These are phyloP conservation scores for Candida patagonica DNA, from an alignment of 805 yeast genomes.

Conservation along the genomic window DNA sequence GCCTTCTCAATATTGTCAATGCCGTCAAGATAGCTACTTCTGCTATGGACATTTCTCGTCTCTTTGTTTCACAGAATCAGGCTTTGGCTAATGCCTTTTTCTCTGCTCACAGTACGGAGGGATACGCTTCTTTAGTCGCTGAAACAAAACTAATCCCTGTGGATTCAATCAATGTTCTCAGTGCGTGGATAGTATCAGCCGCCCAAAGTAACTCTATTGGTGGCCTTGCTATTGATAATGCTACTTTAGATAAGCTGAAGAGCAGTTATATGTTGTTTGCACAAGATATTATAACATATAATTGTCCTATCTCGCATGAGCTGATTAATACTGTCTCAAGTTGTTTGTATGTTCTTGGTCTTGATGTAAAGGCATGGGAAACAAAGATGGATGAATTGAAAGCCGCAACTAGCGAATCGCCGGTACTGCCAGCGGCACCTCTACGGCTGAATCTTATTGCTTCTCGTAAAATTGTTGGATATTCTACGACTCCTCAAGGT, in stretches of 20 bases:
- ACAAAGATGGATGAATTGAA: background rate
- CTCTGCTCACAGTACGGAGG: background rate
- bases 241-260: slow-evolving; percentile 7
- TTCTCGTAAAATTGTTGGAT: slow-evolving; percentile 14
- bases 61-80: slow-evolving; percentile 5
- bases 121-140: background rate
- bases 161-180: slow-evolving; percentile 6
- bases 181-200: slow-evolving; percentile 11
- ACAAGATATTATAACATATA: slow-evolving; percentile 8
- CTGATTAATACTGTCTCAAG: background rate
- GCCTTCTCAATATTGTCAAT: slow-evolving; percentile 7
- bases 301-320: slow-evolving; percentile 1
- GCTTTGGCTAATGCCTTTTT: background rate
- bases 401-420: background rate
- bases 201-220: slow-evolving; percentile 11
- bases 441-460: slow-evolving; percentile 8
- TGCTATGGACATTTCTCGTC: slow-evolving; percentile 13
- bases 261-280: slow-evolving; percentile 9
- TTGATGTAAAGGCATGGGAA: background rate
- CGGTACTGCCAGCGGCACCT: background rate
- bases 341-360: slow-evolving; percentile 2
- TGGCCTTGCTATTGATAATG: slow-evolving; percentile 13
- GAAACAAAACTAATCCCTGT: background rate
- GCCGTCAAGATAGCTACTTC: slow-evolving; percentile 14
- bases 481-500: slow-evolving; percentile 11